A percentile compares a stretch with the other conserved stretches of the same genome.
These are phyloP conservation scores for Penicillium frequentans DNA, from an alignment of 2,329 filamentous ascomycete genomes.

Conservation along the genomic window DNA sequence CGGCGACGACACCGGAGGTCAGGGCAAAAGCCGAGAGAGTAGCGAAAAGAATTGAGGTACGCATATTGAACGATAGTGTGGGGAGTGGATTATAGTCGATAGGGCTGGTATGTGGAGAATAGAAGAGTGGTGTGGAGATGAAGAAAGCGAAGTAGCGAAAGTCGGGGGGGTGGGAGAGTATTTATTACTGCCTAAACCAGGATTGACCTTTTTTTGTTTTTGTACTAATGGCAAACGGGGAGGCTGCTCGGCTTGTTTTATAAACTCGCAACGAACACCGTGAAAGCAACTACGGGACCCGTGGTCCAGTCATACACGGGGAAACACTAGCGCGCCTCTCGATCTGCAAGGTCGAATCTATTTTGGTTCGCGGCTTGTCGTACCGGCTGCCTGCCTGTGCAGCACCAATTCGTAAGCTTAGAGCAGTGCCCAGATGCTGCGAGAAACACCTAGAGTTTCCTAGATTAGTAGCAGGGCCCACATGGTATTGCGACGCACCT, in stretches of 20 bases:
- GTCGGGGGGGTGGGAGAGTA: neutral
- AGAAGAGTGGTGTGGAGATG: neutral
- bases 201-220: neutral
- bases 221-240: neutral
- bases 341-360: conserved; percentile 25
- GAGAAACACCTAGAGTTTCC: neutral
- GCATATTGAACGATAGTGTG: conserved; percentile 42
- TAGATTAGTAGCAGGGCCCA: neutral
- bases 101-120: neutral
- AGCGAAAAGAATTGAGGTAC: conserved; percentile 45
- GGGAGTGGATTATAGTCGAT: neutral
- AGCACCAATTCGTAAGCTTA: neutral
- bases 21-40: conserved; percentile 46
- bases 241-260: neutral
- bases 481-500: neutral
- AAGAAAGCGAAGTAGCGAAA: neutral
- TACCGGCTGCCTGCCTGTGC: neutral
- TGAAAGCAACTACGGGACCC: neutral
- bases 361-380: conserved; percentile 13
- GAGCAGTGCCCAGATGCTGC: neutral
- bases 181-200: neutral
- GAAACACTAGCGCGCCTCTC: conserved; percentile 10
- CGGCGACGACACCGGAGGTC: conserved; percentile 37
- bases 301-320: conserved; percentile 13
- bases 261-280: neutral